Evolutionary conservation across 192 early-diverging fungal species (phyloP), one percentile per base, ranked within the genome.

Genomic region (Podochytrium sp.): DNA sequence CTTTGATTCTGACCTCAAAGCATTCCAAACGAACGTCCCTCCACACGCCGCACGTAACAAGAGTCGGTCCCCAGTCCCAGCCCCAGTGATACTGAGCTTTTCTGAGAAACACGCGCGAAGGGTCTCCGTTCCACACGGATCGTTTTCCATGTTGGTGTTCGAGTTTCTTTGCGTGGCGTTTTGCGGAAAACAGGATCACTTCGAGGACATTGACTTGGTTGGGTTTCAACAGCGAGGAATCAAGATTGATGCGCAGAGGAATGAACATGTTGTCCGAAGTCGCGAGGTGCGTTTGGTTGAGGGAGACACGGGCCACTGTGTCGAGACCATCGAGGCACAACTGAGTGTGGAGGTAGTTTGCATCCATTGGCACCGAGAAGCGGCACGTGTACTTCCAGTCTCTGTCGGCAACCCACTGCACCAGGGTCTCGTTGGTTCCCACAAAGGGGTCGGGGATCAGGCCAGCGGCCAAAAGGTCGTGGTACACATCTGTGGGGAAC

Each of bases 251-350:
- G 3, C 65, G 37, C 66, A 83, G 73, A 14, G 40, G 74, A 32
- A 77, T 51, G 43, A 86, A 88, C 82, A 83, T 83, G 65, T 89
- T 88, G 25, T 88, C 60, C 14, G 49, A 56, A 30, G 68, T 65
- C 2, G 58, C 77, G 34, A 88, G 67, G 3, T 7, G n/a, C 0
- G 14, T 55, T 0, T 75, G 82, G 56, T 88, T 88, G 12, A 88
- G 39, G 30, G 30, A 73, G 30, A 88, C 67, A 32, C 52, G 74
- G 7, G 86, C 81, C 51, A 84, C 47, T 2, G 85, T 85, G 56
- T 87, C 85, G 2, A 87, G 55, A 0, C 85, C 85, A 57, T 87
- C 85, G 58, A 82, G 83, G 29, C 70, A 65, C 5, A 86, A 35
- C 14, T 37, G 30, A 16, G 12, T 16, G 43, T n/a, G n/a, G 43